Evolutionary conservation across 1,139 yeast species (phyloP), one percentile per base, ranked within the genome.

Genomic region (Candida frijolesensis): DNA sequence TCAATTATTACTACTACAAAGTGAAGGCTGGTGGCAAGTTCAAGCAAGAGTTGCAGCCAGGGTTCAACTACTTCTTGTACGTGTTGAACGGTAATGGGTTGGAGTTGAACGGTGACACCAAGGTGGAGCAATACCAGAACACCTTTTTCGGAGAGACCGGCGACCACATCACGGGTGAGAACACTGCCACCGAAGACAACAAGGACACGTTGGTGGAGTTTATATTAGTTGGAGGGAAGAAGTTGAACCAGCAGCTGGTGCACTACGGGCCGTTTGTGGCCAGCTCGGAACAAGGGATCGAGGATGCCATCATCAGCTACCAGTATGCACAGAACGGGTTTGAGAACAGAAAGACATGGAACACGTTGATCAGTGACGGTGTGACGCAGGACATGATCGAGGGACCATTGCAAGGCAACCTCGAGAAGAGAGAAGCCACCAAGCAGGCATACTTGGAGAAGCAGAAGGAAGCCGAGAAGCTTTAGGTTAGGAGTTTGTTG

Each of bases 181-280:
- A 81, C 55, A 75, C 78, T 11, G 69, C 66, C 10, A 62, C 64
- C 27, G 62, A 69, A 14, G 54, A 61, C 63, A 2, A 60, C 59
- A 11, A 64, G 62, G 35, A 55, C 57, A 69, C 30, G 68, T 84
- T 2, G 35, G 5, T 32, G 14, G 80, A 82, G 54, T 84, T 91
- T 59, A 83, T 88, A 3, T 60, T 91, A 33, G 73, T 90, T 54
- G 96, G 92, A 33, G 97, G 97, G 47, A 72, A 89, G 66, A 80
- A 82, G 40, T 74, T 90, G 53, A 81, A 89, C 60, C 97, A 91
- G 70, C 80, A 83, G 15, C 79, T 87, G 49, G 89, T 89, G 37
- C 96, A 91, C 65, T 88, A 90, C 63, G 97, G 97, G 10, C 97
- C 97, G 15, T 90, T 89, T 65, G 96, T 87, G 14, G 94, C 89